These are phyloP conservation scores for Phytophthora cajani DNA, from an alignment of 352 stramenopile genomes.

Conservation along the genomic window DNA sequence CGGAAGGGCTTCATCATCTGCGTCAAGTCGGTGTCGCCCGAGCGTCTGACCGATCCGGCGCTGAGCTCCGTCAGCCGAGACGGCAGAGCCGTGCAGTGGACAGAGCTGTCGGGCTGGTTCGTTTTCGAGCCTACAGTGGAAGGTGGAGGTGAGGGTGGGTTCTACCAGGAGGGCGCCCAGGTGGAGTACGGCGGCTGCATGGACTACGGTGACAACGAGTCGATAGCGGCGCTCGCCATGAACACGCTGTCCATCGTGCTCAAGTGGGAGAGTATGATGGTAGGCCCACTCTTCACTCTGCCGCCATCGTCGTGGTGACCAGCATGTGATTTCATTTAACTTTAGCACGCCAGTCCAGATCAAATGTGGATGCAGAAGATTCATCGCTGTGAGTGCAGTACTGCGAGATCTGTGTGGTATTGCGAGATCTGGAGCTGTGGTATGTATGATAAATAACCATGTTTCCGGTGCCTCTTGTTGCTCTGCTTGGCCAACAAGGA, in stretches of 20 bases:
- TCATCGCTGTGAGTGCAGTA: slow-evolving; percentile 4
- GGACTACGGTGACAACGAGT: slow-evolving; percentile 63
- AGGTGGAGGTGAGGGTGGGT: slow-evolving; percentile 7
- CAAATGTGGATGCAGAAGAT: slow-evolving; percentile 17
- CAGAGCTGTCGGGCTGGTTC: slow-evolving; percentile 76
- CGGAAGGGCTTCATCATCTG: slow-evolving; percentile 72
- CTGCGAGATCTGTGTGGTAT: not conserved
- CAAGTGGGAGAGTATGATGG: slow-evolving; percentile 72
- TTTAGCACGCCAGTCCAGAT: slow-evolving; percentile 18
- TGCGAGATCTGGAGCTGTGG: not conserved
- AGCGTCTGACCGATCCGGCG: slow-evolving; percentile 31
- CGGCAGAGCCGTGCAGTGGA: slow-evolving; percentile 65
- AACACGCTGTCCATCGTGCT: slow-evolving; percentile 70
- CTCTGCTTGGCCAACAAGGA: not conserved
- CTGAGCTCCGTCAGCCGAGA: slow-evolving; percentile 39
- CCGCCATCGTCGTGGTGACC: slow-evolving; percentile 37
- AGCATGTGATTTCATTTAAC: slow-evolving; percentile 23
- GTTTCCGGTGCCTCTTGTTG: not conserved
- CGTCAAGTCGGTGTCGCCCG: slow-evolving; percentile 57
- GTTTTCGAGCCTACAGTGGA: slow-evolving; percentile 55
- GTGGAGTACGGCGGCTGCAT: slow-evolving; percentile 76
- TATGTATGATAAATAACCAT: slow-evolving; percentile 6
- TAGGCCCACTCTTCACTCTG: slow-evolving; percentile 62
- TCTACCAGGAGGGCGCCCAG: slow-evolving; percentile 51
- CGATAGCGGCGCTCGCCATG: slow-evolving; percentile 61